Evolutionary conservation across 2,329 filamentous ascomycete species (phyloP).

Genomic region (Alternaria burnsii): DNA sequence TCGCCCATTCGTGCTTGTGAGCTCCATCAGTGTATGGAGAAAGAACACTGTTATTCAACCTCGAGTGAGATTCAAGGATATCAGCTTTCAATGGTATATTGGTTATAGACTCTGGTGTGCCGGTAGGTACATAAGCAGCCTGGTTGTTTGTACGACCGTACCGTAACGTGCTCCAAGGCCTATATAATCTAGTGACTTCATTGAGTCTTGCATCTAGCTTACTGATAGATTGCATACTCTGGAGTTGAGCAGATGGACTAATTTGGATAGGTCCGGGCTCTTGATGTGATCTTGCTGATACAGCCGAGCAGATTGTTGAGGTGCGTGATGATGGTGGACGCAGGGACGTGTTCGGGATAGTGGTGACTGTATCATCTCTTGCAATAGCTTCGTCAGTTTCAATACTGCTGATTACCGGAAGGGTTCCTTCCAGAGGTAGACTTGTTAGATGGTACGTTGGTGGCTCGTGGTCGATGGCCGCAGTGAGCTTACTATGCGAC

Average conservation of each 20-base stretch:
- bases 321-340: slow-evolving; percentile 7
- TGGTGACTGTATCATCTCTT: neutral
- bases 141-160: neutral
- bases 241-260: slow-evolving; percentile 13
- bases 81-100: neutral
- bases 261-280: slow-evolving; percentile 15
- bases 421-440: neutral
- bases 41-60: neutral
- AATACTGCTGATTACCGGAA: neutral
- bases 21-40: neutral
- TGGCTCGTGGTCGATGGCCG: neutral
- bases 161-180: neutral
- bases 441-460: neutral
- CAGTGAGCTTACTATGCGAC: slow-evolving; percentile 2
- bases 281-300: slow-evolving; percentile 10
- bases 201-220: slow-evolving; percentile 3
- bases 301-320: slow-evolving; percentile 10
- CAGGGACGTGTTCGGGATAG: neutral
- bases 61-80: slow-evolving; percentile 7
- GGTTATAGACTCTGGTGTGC: slow-evolving; percentile 13
- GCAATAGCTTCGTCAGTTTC: neutral
- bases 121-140: neutral
- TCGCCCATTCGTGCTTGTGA: slow-evolving; percentile 6
- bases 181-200: neutral
- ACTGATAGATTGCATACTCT: slow-evolving; percentile 19